A percentile compares a stretch with the other conserved stretches of the same genome.
Evolutionary conservation across 2,329 filamentous ascomycete species (phyloP).

Genomic region (Bipolaris gigantea): DNA sequence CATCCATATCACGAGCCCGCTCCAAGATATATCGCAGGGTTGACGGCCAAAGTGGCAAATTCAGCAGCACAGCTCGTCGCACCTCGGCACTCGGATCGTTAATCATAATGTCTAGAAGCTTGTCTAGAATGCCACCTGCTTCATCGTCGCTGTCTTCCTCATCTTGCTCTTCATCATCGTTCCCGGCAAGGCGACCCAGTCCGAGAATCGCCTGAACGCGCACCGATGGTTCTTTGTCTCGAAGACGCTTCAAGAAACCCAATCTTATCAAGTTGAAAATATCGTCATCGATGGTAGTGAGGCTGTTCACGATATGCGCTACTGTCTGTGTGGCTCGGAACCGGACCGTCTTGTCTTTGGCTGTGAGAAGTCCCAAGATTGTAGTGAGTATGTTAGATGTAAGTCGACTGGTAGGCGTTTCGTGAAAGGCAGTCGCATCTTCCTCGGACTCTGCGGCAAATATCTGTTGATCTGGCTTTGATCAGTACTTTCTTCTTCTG

Average conservation of each 20-base stretch:
- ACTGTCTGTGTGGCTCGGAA: conserved; percentile 89
- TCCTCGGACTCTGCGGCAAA: conserved; percentile 56
- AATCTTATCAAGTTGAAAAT: conserved; percentile 81
- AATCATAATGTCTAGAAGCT: conserved; percentile 83
- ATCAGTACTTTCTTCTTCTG: conserved; percentile 11
- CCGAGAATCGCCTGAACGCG: conserved; percentile 90
- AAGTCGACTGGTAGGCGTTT: conserved; percentile 82
- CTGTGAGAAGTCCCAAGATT: conserved; percentile 72
- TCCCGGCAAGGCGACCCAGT: conserved; percentile 75
- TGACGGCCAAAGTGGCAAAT: conserved; percentile 80
- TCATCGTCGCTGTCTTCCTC: conserved; percentile 72
- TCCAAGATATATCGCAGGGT: conserved; percentile 88
- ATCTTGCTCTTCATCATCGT: conserved; percentile 61
- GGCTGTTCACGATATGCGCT: conserved; percentile 86
- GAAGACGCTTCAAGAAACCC: conserved; percentile 78
- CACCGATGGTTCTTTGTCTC: conserved; percentile 92
- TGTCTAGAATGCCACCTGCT: conserved; percentile 72
- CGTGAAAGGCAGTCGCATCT: conserved; percentile 70
- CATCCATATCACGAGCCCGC: conserved; percentile 84
- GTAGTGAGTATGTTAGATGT: conserved; percentile 73
- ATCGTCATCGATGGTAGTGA: conserved; percentile 90
- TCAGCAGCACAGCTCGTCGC: conserved; percentile 81
- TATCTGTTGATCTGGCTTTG: conserved; percentile 34
- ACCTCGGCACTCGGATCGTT: conserved; percentile 96
- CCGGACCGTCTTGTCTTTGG: conserved; percentile 91